Conservation (phyloP, 139 green algal genomes). For the Coelastrella sp. region DNA sequence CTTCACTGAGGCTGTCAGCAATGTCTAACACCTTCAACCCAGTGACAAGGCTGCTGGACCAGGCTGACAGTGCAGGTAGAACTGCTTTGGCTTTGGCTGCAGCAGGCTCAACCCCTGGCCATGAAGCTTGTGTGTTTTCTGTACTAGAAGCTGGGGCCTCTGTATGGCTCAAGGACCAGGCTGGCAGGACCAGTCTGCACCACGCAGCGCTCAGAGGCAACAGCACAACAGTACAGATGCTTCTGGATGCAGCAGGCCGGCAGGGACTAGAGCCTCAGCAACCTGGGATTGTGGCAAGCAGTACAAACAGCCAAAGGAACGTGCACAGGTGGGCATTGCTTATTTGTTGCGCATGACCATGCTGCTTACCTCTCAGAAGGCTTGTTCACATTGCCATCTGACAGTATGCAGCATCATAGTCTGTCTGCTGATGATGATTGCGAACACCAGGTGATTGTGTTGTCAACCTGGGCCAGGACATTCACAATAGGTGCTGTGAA, state of each 20-base stretch:
- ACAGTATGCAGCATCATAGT: too few relatives aligned
- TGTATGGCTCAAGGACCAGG: background rate
- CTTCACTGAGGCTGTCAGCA: constrained; percentile 4
- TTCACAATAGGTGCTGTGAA: too few relatives aligned
- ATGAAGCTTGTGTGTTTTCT: background rate
- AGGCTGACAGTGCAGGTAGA: background rate
- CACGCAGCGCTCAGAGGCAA: constrained; percentile 13
- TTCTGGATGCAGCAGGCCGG: background rate
- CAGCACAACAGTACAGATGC: background rate
- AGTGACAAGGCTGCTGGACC: background rate
- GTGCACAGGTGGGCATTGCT: background rate
- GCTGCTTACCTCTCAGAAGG: too few relatives aligned
- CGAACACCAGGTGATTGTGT: too few relatives aligned
- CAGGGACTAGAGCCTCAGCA: background rate
- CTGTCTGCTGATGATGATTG: too few relatives aligned
- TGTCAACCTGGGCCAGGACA: too few relatives aligned
- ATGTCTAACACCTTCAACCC: constrained; percentile 21
- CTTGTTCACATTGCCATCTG: too few relatives aligned
- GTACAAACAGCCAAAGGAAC: background rate
- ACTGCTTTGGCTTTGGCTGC: constrained; percentile 9
- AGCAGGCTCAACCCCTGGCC: background rate
- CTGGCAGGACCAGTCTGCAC: constrained; percentile 2
- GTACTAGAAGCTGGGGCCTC: constrained; percentile 4
- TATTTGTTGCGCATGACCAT: too few relatives aligned
- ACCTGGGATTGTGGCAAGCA: background rate